Percentiles rank a stretch among this genome's conserved stretches.
Conservation (phyloP, 1,284 basidiomycete genomes). For the Fomes fomentarius region DNA sequence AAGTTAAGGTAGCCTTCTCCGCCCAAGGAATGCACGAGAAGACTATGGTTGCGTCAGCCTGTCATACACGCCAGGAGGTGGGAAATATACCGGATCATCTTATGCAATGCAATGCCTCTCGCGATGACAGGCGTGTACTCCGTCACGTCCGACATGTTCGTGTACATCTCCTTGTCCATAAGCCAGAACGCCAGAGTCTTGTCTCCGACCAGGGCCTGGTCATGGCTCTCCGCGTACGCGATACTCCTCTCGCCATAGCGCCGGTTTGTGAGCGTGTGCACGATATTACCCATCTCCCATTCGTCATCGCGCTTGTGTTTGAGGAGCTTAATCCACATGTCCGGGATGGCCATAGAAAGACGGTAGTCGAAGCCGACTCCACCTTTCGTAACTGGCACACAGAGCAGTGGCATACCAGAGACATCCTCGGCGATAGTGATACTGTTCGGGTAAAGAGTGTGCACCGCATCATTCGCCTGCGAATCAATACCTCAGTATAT, state of each 20-base stretch:
- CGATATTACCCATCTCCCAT: conserved; percentile 90
- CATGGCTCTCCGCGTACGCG: conserved; percentile 96
- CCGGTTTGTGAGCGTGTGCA: conserved; percentile 90
- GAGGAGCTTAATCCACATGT: conserved; percentile 99
- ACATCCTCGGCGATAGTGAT: conserved; percentile 98
- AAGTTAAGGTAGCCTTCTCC: conserved; percentile 99
- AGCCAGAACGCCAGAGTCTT: conserved; percentile 99
- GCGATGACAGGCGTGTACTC: conserved; percentile 88
- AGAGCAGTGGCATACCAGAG: conserved; percentile 96
- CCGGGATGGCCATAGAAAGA: conserved; percentile 96
- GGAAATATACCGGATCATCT: conserved; percentile 87
- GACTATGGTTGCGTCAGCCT: conserved; percentile 44
- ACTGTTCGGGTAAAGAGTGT: conserved; percentile 75
- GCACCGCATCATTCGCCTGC: conserved; percentile 92
- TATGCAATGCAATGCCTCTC: conserved; percentile 91
- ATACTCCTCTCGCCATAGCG: conserved; percentile 91
- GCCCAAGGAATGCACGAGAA: conserved; percentile 90
- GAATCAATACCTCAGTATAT: neutral
- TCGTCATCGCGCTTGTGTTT: conserved; percentile 90
- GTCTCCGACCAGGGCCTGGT: conserved; percentile 97
- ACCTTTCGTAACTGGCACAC: conserved; percentile 79
- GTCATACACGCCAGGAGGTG: neutral
- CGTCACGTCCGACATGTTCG: conserved; percentile 92
- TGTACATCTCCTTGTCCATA: conserved; percentile 99
- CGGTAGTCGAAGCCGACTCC: conserved; percentile 98